Evolutionary conservation across 495 filamentous ascomycete genomes (phyloP), one percentile per base, ranked within the genome.

Genomic region (Penicillium soppii): DNA sequence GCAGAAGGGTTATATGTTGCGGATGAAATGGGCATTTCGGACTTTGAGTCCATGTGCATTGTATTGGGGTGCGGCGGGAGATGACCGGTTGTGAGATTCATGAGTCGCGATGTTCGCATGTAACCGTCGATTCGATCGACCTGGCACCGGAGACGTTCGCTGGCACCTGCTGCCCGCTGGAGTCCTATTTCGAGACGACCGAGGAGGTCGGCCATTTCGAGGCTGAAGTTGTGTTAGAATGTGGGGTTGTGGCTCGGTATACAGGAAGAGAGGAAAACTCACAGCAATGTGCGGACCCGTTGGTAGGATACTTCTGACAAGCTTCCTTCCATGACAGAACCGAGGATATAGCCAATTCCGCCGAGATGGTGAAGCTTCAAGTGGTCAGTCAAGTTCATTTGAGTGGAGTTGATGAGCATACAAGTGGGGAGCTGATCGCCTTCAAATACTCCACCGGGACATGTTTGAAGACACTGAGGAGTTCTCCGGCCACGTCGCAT

Each of bases 391-490:
- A 30, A n/a, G n/a, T 23, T 1, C 3, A 12, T 4, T 21, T n/a
- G 9, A 15, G 16, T 15, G 27, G n/a, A 29, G 27, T 23, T 17
- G 6, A 22, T 3, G 13, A 13, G 36, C 57, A 39, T 66, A 68
- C 62, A 23, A 79, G 57, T 36, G 77, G 76, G n/a, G 74, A 72
- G 52, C 70, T 75, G 46, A 81, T 79, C 5, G 74, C 73, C 38
- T 66, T 69, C 36, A 77, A 47, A 48, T 77, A 76, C 36, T 69
- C 61, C 15, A 70, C 57, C 0, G 75, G 78, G 1, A 79, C 68
- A 26, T 66, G 66, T 6, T 63, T 67, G 53, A 80, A 78, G 4
- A 65, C 68, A 22, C 65, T 65, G 23, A 81, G 62, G 19, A 80
- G 60, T 38, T 81, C 68, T 25, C 67, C 64, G 16, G 75, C 75